These are phyloP conservation scores for Pholiota molesta DNA, from an alignment of 768 basidiomycete genomes.

Conservation along the genomic window DNA sequence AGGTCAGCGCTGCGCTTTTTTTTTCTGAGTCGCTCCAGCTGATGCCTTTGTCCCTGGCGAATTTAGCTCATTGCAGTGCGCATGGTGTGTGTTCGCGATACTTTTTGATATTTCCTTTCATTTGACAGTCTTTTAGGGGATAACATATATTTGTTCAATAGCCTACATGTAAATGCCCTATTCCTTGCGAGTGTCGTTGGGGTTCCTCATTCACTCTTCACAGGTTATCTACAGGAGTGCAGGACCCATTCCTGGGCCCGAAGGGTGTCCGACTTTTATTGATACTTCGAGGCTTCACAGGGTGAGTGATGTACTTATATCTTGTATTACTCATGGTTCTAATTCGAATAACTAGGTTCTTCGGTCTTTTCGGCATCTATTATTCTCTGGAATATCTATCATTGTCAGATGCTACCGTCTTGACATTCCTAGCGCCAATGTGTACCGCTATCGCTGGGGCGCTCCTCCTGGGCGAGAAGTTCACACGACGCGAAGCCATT, in stretches of 20 bases:
- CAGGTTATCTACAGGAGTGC: conserved; percentile 16
- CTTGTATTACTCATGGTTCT: not conserved
- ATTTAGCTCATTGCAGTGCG: conserved; percentile 22
- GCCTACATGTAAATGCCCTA: conserved; percentile 43
- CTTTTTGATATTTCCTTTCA: not conserved
- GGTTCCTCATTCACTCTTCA: not conserved
- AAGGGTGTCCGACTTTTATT: conserved; percentile 65
- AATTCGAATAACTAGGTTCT: conserved; percentile 51
- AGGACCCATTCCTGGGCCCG: conserved; percentile 68
- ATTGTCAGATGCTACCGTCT: conserved; percentile 75
- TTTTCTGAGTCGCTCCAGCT: not conserved
- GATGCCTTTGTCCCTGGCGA: not conserved
- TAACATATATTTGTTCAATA: conserved; percentile 48
- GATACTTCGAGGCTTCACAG: conserved; percentile 61
- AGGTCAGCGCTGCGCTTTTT: conserved; percentile 40
- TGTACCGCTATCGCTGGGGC: conserved; percentile 64
- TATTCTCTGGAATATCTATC: conserved; percentile 76
- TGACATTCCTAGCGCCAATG: conserved; percentile 76
- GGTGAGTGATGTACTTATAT: conserved; percentile 36
- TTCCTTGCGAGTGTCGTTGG: conserved; percentile 36
- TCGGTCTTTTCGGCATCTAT: conserved; percentile 71
- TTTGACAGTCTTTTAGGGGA: conserved; percentile 12
- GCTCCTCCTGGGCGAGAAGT: conserved; percentile 57
- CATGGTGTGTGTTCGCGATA: conserved; percentile 14
- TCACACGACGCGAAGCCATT: conserved; percentile 55